These are phyloP conservation scores for Phytopythium chamaehyphon DNA, from an alignment of 352 stramenopile species.

Conservation along the genomic window DNA sequence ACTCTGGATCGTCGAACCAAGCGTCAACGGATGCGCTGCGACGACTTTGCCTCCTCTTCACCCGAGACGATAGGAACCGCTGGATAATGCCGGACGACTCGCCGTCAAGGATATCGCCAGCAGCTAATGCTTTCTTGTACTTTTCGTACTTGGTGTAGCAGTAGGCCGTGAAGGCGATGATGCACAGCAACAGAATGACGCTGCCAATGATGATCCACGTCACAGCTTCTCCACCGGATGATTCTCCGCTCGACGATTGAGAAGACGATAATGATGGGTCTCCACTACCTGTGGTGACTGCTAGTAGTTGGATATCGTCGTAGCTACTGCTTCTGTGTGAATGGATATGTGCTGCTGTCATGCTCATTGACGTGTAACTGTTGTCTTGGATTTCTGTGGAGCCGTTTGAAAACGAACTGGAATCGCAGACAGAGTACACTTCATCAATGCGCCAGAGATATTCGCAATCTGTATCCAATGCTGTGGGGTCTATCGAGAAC, in stretches of 20 bases:
- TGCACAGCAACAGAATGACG: slow-evolving; percentile 8
- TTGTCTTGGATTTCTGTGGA: background rate
- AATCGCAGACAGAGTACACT: slow-evolving; percentile 10
- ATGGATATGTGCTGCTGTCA: no score
- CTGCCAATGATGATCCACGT: slow-evolving; percentile 7
- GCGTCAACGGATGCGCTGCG: background rate
- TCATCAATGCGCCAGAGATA: slow-evolving; percentile 8
- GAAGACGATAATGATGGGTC: background rate
- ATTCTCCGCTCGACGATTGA: background rate
- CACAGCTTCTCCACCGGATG: slow-evolving; percentile 1
- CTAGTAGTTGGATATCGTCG: background rate
- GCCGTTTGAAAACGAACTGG: background rate
- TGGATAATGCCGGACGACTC: background rate
- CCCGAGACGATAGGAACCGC: background rate
- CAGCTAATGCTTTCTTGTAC: background rate
- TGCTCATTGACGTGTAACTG: background rate
- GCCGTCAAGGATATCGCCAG: no score
- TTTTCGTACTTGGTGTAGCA: slow-evolving; percentile 6
- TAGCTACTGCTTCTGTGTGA: background rate
- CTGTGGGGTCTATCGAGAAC: slow-evolving; percentile 10
- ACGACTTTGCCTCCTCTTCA: background rate
- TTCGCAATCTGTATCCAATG: slow-evolving; percentile 9
- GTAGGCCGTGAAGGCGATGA: slow-evolving; percentile 6
- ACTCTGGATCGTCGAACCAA: slow-evolving; percentile 45
- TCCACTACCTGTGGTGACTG: background rate